Percentiles rank a stretch among this genome's conserved stretches.
These are phyloP conservation scores for Pythium graminicola DNA, from an alignment of 352 stramenopile species.

Conservation along the genomic window DNA sequence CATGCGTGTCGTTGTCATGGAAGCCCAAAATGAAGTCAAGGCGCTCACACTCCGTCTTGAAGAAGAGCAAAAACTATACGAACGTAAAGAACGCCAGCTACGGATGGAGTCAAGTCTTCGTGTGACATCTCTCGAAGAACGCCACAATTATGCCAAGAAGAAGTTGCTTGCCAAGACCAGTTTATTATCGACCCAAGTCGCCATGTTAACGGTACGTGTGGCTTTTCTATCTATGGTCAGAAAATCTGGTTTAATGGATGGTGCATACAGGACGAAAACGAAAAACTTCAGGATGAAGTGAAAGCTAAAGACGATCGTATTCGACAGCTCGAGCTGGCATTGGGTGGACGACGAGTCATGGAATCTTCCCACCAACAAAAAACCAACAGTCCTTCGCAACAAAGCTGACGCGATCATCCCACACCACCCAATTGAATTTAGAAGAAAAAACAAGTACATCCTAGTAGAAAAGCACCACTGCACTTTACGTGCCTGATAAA, in stretches of 20 bases:
- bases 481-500: conserved; percentile 2
- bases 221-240: not conserved
- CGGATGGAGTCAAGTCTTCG: conserved; percentile 39
- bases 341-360: conserved; percentile 31
- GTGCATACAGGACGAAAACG: conserved; percentile 29
- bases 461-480: not conserved
- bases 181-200: conserved; percentile 25
- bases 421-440: too few species aligned
- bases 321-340: conserved; percentile 43
- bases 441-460: not conserved
- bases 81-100: conserved; percentile 42
- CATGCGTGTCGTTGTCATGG: conserved; percentile 48
- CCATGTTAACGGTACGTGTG: conserved; percentile 29
- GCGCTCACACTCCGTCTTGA: conserved; percentile 40
- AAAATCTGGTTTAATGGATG: too few species aligned
- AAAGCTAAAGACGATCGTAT: conserved; percentile 39
- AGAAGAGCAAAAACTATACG: conserved; percentile 27
- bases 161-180: conserved; percentile 31
- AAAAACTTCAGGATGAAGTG: conserved; percentile 29
- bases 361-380: conserved; percentile 1
- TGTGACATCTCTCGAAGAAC: conserved; percentile 42
- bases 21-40: conserved; percentile 41
- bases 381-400: conserved; percentile 2
- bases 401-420: not conserved
- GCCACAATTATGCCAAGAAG: conserved; percentile 35